Evolutionary conservation across 495 filamentous ascomycete species (phyloP).

Genomic region (Penicillium malachiteum): DNA sequence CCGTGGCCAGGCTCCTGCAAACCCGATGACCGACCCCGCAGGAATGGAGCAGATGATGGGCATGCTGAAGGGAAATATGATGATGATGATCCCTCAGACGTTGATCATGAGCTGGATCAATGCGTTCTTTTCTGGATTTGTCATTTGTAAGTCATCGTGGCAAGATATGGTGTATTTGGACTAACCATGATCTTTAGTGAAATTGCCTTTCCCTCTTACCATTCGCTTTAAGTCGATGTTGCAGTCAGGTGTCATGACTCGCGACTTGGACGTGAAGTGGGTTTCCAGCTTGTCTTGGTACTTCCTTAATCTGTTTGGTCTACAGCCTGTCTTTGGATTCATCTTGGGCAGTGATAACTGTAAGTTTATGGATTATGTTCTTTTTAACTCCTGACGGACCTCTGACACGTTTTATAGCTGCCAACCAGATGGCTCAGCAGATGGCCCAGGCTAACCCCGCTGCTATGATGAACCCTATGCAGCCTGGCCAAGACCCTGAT

Average conservation of each 20-base stretch:
- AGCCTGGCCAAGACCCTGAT: conserved; percentile 90
- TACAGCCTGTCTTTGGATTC: conserved; percentile 98
- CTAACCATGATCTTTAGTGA: conserved; percentile 59
- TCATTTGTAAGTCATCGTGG: conserved; percentile 69
- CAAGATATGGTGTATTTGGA: background rate
- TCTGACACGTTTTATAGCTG: conserved; percentile 56
- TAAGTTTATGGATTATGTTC: conserved; percentile 42
- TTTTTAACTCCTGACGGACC: background rate
- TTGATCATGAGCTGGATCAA: conserved; percentile 99
- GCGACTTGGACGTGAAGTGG: conserved; percentile 95
- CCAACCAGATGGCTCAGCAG: conserved; percentile 91
- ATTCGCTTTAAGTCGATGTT: conserved; percentile 99
- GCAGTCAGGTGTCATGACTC: conserved; percentile 91
- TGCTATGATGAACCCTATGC: conserved; percentile 72
- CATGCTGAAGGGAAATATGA: conserved; percentile 99
- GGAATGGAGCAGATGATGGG: conserved; percentile 99
- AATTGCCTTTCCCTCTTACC: conserved; percentile 96
- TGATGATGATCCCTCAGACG: conserved; percentile 99
- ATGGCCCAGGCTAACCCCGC: conserved; percentile 80
- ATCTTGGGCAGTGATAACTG: conserved; percentile 93
- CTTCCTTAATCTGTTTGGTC: conserved; percentile 92
- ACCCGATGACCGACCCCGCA: conserved; percentile 95
- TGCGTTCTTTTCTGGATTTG: conserved; percentile 96
- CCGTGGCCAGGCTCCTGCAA: conserved; percentile 82
- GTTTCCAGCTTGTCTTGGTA: conserved; percentile 99